phyloP scores from a whole-genome alignment of 1,284 basidiomycete genomes.

The Anthracocystis setariae region DNA sequence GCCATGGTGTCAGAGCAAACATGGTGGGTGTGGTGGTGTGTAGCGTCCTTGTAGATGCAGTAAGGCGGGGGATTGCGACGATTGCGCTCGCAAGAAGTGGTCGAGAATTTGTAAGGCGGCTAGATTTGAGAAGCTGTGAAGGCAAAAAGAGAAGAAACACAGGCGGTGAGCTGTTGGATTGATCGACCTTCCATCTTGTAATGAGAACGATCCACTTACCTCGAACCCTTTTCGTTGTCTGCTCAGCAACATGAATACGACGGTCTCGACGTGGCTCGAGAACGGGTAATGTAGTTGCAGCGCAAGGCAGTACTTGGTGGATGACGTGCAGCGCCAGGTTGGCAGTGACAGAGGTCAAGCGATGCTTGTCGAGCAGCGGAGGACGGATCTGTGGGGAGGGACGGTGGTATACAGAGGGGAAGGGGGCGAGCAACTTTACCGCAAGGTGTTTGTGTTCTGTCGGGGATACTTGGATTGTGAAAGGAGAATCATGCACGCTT shows the following conservation, averaged over 20 bases:
- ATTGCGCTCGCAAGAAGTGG: constrained; percentile 14
- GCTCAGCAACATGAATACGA: constrained; percentile 45
- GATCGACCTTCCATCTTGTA: too few species aligned
- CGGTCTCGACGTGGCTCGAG: constrained; percentile 30
- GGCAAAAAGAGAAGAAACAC: neutral
- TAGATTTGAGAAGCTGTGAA: constrained; percentile 31
- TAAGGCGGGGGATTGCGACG: constrained; percentile 9
- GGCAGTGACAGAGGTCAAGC: constrained; percentile 3
- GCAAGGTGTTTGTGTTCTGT: neutral
- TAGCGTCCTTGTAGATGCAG: constrained; percentile 21
- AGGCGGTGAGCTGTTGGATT: constrained; percentile 1
- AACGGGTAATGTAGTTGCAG: constrained; percentile 14
- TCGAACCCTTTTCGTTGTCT: constrained; percentile 46
- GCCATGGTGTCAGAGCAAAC: constrained; percentile 68
- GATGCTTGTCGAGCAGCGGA: neutral
- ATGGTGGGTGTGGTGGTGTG: constrained; percentile 51
- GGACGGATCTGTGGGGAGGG: neutral
- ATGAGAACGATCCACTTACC: constrained; percentile 10
- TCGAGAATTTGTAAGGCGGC: constrained; percentile 20
- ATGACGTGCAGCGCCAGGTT: constrained; percentile 3
- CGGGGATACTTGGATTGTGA: neutral
- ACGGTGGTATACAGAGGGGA: neutral
- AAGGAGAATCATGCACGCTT: neutral
- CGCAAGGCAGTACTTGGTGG: constrained; percentile 10
- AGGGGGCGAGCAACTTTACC: constrained; percentile 19